Evolutionary conservation across 2,329 filamentous ascomycete genomes (phyloP).

Genomic region (Venturia oleaginea): DNA sequence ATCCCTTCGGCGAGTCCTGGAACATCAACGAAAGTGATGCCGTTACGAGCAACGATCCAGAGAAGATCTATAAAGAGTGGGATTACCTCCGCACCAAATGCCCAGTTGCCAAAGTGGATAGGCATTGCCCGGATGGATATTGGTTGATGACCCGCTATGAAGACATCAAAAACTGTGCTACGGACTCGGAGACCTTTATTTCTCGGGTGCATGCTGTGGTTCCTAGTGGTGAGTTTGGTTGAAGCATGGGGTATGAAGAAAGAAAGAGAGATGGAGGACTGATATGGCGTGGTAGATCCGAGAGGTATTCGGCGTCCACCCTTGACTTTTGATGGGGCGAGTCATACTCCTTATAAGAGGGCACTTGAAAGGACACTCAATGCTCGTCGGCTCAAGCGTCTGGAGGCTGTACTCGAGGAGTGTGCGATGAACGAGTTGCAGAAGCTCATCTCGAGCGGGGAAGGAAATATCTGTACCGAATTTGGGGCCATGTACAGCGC

Average conservation of each 20-base stretch:
- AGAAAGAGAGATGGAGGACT: neutral
- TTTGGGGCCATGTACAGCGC: constrained; percentile 15
- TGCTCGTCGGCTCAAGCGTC: constrained; percentile 13
- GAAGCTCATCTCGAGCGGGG: constrained; percentile 8
- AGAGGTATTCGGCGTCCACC: constrained; percentile 16
- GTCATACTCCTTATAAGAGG: constrained; percentile 15
- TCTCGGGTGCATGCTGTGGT: constrained; percentile 17
- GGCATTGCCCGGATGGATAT: constrained; percentile 14
- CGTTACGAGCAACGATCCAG: constrained; percentile 11
- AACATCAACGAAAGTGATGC: constrained; percentile 7
- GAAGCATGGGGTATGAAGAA: too few species aligned
- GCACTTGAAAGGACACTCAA: constrained; percentile 16
- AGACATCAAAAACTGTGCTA: constrained; percentile 15
- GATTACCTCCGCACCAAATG: constrained; percentile 14
- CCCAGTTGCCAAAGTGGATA: constrained; percentile 13
- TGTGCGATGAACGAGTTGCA: constrained; percentile 14
- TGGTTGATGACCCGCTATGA: constrained; percentile 16
- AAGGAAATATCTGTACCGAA: constrained; percentile 15
- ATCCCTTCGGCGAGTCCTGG: neutral
- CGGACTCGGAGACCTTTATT: constrained; percentile 16
- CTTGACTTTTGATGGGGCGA: constrained; percentile 15
- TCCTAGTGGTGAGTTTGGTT: constrained; percentile 1
- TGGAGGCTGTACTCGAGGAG: constrained; percentile 12
- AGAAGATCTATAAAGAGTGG: constrained; percentile 14
- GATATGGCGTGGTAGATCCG: constrained; percentile 11